These are phyloP conservation scores for Puccinellia tenuiflora DNA, from an alignment of 176 grass and related monocot species.

Conservation along the genomic window DNA sequence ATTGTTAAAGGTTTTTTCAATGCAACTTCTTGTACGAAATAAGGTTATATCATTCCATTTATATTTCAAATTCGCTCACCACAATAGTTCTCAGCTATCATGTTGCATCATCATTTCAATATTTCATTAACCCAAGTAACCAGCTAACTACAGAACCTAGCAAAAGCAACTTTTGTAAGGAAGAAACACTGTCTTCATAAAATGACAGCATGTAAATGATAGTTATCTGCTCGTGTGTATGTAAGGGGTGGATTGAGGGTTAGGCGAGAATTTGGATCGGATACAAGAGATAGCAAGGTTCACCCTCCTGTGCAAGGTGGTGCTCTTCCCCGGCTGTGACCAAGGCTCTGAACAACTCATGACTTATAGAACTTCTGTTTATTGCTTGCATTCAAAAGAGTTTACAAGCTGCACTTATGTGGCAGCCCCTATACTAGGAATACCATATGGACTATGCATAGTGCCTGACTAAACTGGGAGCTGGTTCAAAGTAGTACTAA, in stretches of 20 bases:
- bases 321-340: not conserved
- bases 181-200: not conserved
- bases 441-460: not conserved
- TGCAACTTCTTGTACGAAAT: no score
- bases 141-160: not conserved
- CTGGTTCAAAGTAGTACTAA: not conserved
- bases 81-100: no score
- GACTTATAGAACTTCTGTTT: not conserved
- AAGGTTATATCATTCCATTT: no score
- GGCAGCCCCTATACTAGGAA: not conserved
- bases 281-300: not conserved
- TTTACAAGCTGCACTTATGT: not conserved
- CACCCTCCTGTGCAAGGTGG: not conserved
- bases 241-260: not conserved
- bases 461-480: not conserved
- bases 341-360: not conserved
- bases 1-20: no score
- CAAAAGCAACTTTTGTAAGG: not conserved
- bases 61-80: no score
- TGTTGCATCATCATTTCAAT: not conserved
- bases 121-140: not conserved
- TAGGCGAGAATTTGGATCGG: not conserved
- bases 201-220: not conserved
- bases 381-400: not conserved
- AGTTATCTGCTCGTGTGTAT: not conserved